phyloP scores from a whole-genome alignment of 176 grass and related monocot species.

The Musa acuminata region DNA sequence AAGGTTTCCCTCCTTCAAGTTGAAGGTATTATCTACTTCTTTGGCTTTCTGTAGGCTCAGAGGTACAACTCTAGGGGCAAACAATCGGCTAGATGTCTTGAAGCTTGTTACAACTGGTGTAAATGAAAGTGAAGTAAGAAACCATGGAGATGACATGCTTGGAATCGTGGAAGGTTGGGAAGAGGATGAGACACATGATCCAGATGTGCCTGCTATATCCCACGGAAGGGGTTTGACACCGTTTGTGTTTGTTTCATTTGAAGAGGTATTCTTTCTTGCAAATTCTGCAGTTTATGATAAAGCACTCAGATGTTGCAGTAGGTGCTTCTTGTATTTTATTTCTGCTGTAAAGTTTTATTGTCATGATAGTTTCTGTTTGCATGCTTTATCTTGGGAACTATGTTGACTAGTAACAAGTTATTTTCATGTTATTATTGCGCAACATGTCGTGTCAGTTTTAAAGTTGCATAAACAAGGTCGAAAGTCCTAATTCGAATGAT shows the following conservation, averaged over 20 bases:
- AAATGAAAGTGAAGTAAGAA: constrained; percentile 64
- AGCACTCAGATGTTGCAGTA: neutral
- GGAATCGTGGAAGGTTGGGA: constrained; percentile 71
- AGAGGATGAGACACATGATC: constrained; percentile 86
- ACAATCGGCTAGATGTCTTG: constrained; percentile 76
- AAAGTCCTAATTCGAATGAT: no score
- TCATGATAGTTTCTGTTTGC: no score
- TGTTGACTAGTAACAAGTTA: no score
- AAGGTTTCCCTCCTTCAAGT: no score
- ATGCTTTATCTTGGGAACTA: no score
- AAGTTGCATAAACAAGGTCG: no score
- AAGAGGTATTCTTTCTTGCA: constrained; percentile 48
- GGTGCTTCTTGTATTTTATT: neutral
- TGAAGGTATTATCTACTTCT: neutral
- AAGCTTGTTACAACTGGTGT: constrained; percentile 88
- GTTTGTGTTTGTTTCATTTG: constrained; percentile 90
- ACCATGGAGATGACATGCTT: constrained; percentile 59
- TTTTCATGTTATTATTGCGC: no score
- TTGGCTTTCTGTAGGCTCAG: constrained; percentile 49
- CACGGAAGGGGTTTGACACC: constrained; percentile 73
- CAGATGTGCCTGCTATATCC: constrained; percentile 76
- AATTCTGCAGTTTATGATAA: neutral
- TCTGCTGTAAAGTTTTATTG: neutral
- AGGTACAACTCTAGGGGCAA: constrained; percentile 67
- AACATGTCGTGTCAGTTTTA: no score